A percentile compares a stretch with the other conserved stretches of the same genome.
Evolutionary conservation across 202 grass and related monocot genomes (phyloP).

Genomic region (Carex arenaria): DNA sequence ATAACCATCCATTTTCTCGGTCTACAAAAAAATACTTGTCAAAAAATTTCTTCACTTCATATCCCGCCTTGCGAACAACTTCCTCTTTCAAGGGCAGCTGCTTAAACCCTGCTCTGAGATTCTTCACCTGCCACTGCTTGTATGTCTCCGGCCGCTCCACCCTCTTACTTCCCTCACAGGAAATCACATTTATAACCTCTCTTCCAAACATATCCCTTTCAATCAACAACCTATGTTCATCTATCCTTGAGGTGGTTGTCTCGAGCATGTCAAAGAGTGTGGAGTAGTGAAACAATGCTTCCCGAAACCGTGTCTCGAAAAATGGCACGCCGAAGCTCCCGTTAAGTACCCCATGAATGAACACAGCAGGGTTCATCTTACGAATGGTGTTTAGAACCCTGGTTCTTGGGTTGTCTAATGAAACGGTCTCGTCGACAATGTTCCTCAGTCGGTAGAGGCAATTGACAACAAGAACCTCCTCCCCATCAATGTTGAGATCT

Average conservation of each 20-base stretch:
- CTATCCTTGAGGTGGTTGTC: conserved; percentile 28
- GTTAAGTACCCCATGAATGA: conserved; percentile 54
- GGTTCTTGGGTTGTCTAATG: conserved; percentile 55
- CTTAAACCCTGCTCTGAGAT: conserved; percentile 59
- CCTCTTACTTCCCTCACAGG: conserved; percentile 58
- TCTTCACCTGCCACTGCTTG: conserved; percentile 67
- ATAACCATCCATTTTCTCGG: conserved; percentile 64
- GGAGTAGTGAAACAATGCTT: conserved; percentile 63
- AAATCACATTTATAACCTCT: conserved; percentile 67
- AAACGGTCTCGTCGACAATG: conserved; percentile 53
- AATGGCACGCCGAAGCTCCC: conserved; percentile 68
- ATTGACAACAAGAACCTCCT: conserved; percentile 57
- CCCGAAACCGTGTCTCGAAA: conserved; percentile 71
- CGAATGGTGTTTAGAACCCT: conserved; percentile 58
- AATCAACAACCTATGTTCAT: conserved; percentile 47
- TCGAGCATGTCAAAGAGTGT: conserved; percentile 73
- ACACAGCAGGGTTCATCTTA: conserved; percentile 51
- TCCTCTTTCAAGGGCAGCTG: conserved; percentile 50
- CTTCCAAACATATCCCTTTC: conserved; percentile 53
- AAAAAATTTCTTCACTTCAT: conserved; percentile 44
- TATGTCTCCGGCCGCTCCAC: conserved; percentile 73
- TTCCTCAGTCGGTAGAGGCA: conserved; percentile 49
- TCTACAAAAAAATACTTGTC: conserved; percentile 77
- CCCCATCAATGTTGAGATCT: conserved; percentile 43
- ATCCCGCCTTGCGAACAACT: conserved; percentile 50